Base-by-base conservation (phyloP, 2,329 filamentous ascomycete species). In the Cytospora chrysosperma region DNA sequence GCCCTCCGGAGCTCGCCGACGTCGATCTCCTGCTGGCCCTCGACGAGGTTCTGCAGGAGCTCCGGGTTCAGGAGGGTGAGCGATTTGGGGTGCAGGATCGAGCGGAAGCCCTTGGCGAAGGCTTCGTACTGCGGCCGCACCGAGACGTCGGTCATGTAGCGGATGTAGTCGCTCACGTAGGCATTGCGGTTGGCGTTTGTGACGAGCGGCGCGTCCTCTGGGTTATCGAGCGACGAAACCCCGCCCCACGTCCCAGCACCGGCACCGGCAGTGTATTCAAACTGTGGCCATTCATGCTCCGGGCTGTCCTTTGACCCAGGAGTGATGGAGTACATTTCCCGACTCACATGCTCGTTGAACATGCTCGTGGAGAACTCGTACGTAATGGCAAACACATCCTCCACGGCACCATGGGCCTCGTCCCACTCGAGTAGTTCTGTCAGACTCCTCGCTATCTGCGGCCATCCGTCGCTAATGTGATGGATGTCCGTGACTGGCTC, bases 381-480 rank as follows among this genome's bases (percentile, higher is more conserved):
- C 0, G 92, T 94, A 62, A 92, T 84, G 63, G 88, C 83, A 73
- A 96, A 96, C 1, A 96, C 75, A 68, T 97, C 92, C 65, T 89
- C 89, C 1, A 97, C 90, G 26, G 88, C 81, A 0, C 92, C 92
- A 58, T 95, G 80, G 50, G 80, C 81, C 69, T 89, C 89, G 54
- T 89, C 83, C 92, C 92, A 97, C 52, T 89, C 83, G 2, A 94
- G 78, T 1, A 98, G 79, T 4, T 83, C 81, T 5, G 86, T 87
- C 19, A 99, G 81, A 0, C 92, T 90, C 68, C 83, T 92, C 1
- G 88, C 86, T 4, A 97, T 82, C 19, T 89, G 88, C 1, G 92
- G 91, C 94, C 94, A 98, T 4, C 92, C 93, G 70, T 97, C 93
- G 3, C 83, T 81, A 66, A 98, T 92, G 72, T 93, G 88, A 54